Percentiles rank a stretch among this genome's conserved stretches.
Evolutionary conservation across 257 asterid genomes (phyloP).

Genomic region (Penstemon eatonii): DNA sequence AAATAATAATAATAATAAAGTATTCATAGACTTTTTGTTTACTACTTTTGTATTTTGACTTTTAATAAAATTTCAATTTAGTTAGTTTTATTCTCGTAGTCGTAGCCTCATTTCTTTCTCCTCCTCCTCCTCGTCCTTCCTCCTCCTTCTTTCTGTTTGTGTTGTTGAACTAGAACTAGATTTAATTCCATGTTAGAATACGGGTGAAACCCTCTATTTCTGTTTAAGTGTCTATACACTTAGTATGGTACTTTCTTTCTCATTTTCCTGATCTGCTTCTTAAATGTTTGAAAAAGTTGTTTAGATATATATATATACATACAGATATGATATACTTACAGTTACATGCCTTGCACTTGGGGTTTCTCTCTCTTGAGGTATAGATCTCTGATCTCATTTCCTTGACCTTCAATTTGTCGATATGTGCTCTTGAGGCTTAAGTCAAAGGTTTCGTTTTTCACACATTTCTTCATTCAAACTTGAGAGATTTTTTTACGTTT

Average conservation of each 20-base stretch:
- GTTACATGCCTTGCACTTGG: constrained; percentile 19
- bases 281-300: constrained; percentile 22
- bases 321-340: too few relatives aligned
- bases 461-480: neutral
- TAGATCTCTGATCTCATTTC: constrained; percentile 34
- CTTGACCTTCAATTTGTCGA: constrained; percentile 18
- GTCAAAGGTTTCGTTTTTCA: constrained; percentile 11
- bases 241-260: constrained; percentile 27
- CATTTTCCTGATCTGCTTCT: constrained; percentile 39
- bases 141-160: constrained; percentile 13
- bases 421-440: too few relatives aligned
- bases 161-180: constrained; percentile 25
- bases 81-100: neutral
- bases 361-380: constrained; percentile 23
- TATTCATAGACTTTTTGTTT: constrained; percentile 22
- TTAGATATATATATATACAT: neutral
- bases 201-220: constrained; percentile 21
- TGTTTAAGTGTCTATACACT: constrained; percentile 2
- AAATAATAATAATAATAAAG: constrained; percentile 14
- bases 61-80: constrained; percentile 6
- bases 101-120: neutral
- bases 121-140: constrained; percentile 21
- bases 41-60: neutral
- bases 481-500: too few relatives aligned
- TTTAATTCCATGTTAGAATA: constrained; percentile 27